phyloP scores from a whole-genome alignment of 2,329 filamentous ascomycete species.

The Penicillium sp. region DNA sequence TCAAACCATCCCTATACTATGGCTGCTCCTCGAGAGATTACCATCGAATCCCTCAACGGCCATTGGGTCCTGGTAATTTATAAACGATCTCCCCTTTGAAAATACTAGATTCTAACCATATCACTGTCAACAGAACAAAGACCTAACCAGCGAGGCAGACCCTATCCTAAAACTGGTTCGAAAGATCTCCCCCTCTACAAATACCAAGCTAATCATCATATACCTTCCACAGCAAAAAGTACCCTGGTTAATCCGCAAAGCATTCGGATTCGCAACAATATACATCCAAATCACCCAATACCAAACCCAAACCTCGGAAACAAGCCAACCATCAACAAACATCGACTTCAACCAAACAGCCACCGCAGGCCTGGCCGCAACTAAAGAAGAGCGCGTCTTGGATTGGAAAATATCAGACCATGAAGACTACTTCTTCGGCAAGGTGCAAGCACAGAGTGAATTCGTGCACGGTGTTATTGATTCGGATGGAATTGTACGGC shows the following conservation, averaged over 20 bases:
- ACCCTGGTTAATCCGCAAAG: constrained; percentile 1
- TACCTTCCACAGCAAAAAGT: background rate
- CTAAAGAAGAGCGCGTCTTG: background rate
- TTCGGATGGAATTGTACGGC: background rate
- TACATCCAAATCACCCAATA: constrained; percentile 1
- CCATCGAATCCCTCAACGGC: background rate
- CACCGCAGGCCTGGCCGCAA: background rate
- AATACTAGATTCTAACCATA: background rate
- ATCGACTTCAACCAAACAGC: constrained; percentile 3
- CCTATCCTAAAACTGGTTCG: background rate
- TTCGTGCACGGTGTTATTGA: background rate
- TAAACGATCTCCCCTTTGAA: too few species aligned
- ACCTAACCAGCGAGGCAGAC: background rate
- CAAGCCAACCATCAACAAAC: background rate
- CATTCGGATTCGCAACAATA: constrained; percentile 3
- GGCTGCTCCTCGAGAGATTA: background rate
- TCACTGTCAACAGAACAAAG: background rate
- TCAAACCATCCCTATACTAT: background rate
- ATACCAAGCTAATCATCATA: background rate
- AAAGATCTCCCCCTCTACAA: background rate
- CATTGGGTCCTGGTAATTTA: background rate
- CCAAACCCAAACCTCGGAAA: background rate
- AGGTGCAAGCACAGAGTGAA: background rate
- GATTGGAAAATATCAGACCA: background rate
- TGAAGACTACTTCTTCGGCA: constrained; percentile 4